Conservation (phyloP, 2,329 filamentous ascomycete genomes). For the Diplodia corticola region DNA sequence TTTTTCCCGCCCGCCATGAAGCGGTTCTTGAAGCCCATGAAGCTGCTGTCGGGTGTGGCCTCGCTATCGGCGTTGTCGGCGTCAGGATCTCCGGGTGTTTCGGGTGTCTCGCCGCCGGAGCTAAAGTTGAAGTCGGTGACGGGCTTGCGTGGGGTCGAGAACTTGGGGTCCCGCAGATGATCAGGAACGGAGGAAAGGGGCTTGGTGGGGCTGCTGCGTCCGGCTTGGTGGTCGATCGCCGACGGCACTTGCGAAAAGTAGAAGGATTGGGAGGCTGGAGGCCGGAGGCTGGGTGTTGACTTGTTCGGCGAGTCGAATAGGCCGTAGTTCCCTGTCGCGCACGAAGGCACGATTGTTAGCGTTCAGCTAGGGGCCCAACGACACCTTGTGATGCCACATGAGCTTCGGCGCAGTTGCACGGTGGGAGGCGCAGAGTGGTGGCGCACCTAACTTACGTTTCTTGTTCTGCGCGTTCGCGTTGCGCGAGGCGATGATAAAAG, state of each 20-base stretch:
- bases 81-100: constrained; percentile 41
- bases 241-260: constrained; percentile 44
- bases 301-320: constrained; percentile 14
- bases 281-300: constrained; percentile 43
- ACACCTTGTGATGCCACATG: constrained; percentile 15
- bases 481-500: constrained; percentile 44
- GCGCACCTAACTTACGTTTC: constrained; percentile 42
- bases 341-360: constrained; percentile 6
- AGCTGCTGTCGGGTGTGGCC: constrained; percentile 41
- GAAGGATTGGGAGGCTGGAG: constrained; percentile 52
- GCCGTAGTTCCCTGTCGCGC: constrained; percentile 32
- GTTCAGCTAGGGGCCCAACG: background rate
- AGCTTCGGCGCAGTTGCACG: constrained; percentile 31
- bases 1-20: constrained; percentile 25
- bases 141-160: constrained; percentile 41
- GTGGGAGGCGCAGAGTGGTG: constrained; percentile 45
- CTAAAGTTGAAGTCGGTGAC: constrained; percentile 46
- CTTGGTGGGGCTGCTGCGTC: constrained; percentile 27
- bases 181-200: constrained; percentile 26
- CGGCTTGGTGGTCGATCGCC: background rate
- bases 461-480: constrained; percentile 31
- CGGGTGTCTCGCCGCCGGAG: constrained; percentile 52
- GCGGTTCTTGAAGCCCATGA: constrained; percentile 25
- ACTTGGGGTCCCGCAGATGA: constrained; percentile 34
- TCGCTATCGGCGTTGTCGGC: constrained; percentile 44